Conservation (phyloP, 768 basidiomycete genomes). For the Suillus hirtellus region DNA sequence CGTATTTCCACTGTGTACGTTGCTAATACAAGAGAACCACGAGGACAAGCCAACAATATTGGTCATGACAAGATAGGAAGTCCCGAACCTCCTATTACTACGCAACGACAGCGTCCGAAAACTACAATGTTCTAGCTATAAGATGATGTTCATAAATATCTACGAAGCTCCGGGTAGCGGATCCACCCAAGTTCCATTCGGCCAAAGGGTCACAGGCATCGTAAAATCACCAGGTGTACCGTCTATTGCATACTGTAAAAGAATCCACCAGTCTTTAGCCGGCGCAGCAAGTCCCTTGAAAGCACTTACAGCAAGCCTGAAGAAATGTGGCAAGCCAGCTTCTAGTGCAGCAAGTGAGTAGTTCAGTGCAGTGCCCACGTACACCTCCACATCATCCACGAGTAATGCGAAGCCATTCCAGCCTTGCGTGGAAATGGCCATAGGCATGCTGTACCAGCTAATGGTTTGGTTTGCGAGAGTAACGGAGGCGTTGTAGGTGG, state of each 20-base stretch:
- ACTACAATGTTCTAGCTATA: slow-evolving; percentile 4
- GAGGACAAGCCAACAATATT: background rate
- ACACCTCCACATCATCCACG: slow-evolving; percentile 85
- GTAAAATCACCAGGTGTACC: slow-evolving; percentile 73
- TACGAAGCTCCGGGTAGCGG: slow-evolving; percentile 68
- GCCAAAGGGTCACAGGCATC: slow-evolving; percentile 70
- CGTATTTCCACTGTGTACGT: slow-evolving; percentile 3
- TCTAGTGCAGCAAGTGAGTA: slow-evolving; percentile 68
- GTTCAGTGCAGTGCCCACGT: slow-evolving; percentile 67
- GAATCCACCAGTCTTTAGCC: slow-evolving; percentile 10
- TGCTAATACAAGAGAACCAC: slow-evolving; percentile 2
- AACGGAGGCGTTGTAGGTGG: slow-evolving; percentile 57
- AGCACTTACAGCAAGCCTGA: slow-evolving; percentile 69
- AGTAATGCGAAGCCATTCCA: slow-evolving; percentile 82
- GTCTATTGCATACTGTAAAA: slow-evolving; percentile 46
- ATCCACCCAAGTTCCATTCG: slow-evolving; percentile 82
- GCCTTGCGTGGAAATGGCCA: slow-evolving; percentile 28
- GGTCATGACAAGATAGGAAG: slow-evolving; percentile 1
- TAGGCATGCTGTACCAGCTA: slow-evolving; percentile 52
- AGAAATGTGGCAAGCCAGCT: slow-evolving; percentile 66
- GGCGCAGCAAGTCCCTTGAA: background rate
- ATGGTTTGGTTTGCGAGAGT: slow-evolving; percentile 56
- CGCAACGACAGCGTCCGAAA: background rate
- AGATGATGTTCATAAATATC: slow-evolving; percentile 6
- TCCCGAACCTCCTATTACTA: background rate